A percentile compares a stretch with the other conserved stretches of the same genome.
These are phyloP conservation scores for Auxenochlorella pyrenoidosa DNA, from an alignment of 139 green algal species.

Conservation along the genomic window DNA sequence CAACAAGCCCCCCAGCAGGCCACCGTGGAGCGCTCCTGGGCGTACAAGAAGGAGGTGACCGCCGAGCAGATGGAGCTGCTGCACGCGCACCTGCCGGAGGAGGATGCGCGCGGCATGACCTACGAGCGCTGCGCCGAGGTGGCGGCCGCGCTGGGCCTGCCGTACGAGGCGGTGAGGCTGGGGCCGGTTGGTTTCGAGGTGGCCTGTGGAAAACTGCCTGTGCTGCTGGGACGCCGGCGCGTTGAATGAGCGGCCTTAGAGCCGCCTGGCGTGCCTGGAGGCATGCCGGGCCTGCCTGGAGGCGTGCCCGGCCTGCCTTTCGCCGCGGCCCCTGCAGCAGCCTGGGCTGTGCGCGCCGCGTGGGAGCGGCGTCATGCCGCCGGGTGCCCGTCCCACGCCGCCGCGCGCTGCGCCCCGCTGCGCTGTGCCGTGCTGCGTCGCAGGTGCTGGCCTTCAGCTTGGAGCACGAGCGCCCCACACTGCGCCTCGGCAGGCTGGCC, in stretches of 20 bases:
- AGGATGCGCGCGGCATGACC: background rate
- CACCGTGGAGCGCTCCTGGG: background rate
- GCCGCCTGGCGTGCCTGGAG: too few species aligned
- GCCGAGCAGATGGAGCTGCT: background rate
- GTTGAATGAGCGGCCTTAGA: too few species aligned
- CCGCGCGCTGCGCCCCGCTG: too few species aligned
- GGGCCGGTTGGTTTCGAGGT: too few species aligned
- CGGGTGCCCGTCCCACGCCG: too few species aligned
- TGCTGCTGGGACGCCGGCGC: too few species aligned
- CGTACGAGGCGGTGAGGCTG: slow-evolving; percentile 6
- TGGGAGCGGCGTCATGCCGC: too few species aligned
- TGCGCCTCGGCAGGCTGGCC: background rate
- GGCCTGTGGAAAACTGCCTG: too few species aligned
- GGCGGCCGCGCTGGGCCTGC: slow-evolving; percentile 11
- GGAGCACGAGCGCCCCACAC: background rate
- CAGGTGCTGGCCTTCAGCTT: slow-evolving; percentile 15
- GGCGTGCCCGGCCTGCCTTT: too few species aligned
- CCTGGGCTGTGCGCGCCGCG: too few species aligned
- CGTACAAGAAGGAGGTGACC: background rate
- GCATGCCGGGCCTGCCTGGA: too few species aligned
- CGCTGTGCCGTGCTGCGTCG: background rate
- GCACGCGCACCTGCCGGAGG: background rate
- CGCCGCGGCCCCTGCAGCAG: too few species aligned
- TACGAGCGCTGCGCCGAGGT: background rate
- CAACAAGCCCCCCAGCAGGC: background rate